Percentiles rank a stretch among this genome's conserved stretches.
phyloP scores from a whole-genome alignment of 495 filamentous ascomycete species.

The Talaromyces proteolyticus region DNA sequence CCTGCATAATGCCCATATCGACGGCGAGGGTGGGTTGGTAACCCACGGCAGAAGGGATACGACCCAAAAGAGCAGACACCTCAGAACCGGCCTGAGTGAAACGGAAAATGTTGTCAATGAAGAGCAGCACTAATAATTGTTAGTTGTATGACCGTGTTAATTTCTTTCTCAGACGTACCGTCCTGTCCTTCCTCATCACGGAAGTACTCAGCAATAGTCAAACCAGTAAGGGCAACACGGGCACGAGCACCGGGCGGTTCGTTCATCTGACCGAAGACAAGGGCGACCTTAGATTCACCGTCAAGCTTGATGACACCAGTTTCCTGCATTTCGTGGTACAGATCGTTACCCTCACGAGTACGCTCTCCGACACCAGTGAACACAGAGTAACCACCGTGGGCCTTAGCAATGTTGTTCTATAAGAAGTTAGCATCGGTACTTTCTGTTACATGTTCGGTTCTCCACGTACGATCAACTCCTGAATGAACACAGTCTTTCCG shows the following conservation, averaged over 20 bases:
- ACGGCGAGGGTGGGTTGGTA: slow-evolving; percentile 99
- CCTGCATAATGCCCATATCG: slow-evolving; percentile 99
- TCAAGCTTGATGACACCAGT: slow-evolving; percentile 99
- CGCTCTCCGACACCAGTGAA: slow-evolving; percentile 99
- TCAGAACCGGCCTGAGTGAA: slow-evolving; percentile 99
- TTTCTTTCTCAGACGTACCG: slow-evolving; percentile 33
- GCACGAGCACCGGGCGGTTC: slow-evolving; percentile 99
- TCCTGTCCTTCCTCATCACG: slow-evolving; percentile 97
- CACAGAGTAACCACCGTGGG: slow-evolving; percentile 99
- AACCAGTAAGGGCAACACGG: slow-evolving; percentile 95
- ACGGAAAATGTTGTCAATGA: slow-evolving; percentile 99
- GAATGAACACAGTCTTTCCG: slow-evolving; percentile 99
- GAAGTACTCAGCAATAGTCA: slow-evolving; percentile 79
- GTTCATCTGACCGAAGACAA: slow-evolving; percentile 99
- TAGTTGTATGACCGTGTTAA: slow-evolving; percentile 8
- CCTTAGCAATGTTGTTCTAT: slow-evolving; percentile 99
- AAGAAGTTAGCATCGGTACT: slow-evolving; percentile 10
- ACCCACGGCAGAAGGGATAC: slow-evolving; percentile 99
- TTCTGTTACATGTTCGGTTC: no score
- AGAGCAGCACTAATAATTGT: slow-evolving; percentile 69
- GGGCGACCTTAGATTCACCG: slow-evolving; percentile 97
- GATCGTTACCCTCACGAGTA: slow-evolving; percentile 99
- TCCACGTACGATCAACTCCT: slow-evolving; percentile 83
- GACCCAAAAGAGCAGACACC: slow-evolving; percentile 98
- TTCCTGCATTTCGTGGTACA: slow-evolving; percentile 99